phyloP scores from a whole-genome alignment of 345 rosid genomes.

The Eucalyptus paniculata region DNA sequence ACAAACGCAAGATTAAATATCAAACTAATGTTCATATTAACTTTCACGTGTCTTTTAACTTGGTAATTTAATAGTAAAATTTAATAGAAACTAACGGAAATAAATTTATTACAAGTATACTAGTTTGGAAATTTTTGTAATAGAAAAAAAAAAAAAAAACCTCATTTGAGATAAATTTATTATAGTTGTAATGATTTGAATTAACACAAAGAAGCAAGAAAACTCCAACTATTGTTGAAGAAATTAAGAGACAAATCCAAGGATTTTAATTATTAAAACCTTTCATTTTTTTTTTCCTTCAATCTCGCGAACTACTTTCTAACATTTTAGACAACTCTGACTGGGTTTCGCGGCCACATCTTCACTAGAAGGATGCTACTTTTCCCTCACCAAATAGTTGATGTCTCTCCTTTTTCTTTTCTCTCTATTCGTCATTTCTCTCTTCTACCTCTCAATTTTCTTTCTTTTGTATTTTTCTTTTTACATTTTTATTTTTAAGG shows the following conservation, averaged over 20 bases:
- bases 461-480: no score
- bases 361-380: neutral
- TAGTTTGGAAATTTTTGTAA: no score
- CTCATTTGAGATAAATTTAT: no score
- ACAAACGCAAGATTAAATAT: no score
- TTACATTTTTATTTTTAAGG: neutral
- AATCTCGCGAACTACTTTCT: neutral
- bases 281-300: neutral
- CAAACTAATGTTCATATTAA: no score
- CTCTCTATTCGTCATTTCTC: neutral
- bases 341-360: neutral
- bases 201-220: neutral
- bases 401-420: neutral
- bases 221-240: neutral
- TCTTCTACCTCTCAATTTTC: neutral
- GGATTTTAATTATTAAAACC: neutral
- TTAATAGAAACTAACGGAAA: no score
- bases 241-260: neutral
- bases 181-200: no score
- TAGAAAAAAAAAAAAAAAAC: no score
- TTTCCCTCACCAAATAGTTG: neutral
- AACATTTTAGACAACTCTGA: neutral
- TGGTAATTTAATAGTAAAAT: fast-evolving
- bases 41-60: no score
- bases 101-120: no score